Conservation (phyloP, 2,329 filamentous ascomycete species). For the Cercospora nicotianae region DNA sequence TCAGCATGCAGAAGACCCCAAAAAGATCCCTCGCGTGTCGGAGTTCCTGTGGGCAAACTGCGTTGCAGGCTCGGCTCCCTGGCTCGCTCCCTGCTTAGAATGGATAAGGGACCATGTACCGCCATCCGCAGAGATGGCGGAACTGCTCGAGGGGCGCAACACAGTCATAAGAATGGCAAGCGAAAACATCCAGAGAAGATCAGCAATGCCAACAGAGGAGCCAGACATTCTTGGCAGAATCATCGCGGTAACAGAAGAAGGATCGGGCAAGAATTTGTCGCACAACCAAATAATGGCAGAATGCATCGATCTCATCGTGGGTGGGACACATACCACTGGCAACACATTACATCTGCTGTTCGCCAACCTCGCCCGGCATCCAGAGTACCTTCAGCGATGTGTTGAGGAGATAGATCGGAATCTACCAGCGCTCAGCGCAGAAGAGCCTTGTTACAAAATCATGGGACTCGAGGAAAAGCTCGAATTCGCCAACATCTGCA, state of each 20-base stretch:
- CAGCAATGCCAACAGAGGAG: background rate
- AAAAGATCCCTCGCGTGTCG: constrained; percentile 6
- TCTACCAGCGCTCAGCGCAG: background rate
- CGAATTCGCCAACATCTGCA: background rate
- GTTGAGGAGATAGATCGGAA: constrained; percentile 5
- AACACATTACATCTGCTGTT: constrained; percentile 9
- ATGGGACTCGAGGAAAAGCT: constrained; percentile 11
- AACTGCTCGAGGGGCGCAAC: background rate
- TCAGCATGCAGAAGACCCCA: constrained; percentile 7
- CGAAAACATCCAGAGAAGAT: background rate
- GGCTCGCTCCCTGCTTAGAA: background rate
- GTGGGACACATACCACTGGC: constrained; percentile 9
- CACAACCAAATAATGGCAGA: background rate
- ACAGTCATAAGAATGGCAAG: background rate
- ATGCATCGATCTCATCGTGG: constrained; percentile 2
- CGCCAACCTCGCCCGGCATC: constrained; percentile 5
- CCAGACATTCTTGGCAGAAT: constrained; percentile 9
- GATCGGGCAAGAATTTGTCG: background rate
- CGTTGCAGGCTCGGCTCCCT: constrained; percentile 1
- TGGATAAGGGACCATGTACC: constrained; percentile 8
- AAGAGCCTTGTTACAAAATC: background rate
- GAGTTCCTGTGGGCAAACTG: constrained; percentile 4
- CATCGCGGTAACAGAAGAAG: background rate
- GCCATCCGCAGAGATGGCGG: background rate
- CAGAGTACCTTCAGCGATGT: background rate